Evolutionary conservation across 2,329 filamentous ascomycete genomes (phyloP).

Genomic region (Didymella sp.): DNA sequence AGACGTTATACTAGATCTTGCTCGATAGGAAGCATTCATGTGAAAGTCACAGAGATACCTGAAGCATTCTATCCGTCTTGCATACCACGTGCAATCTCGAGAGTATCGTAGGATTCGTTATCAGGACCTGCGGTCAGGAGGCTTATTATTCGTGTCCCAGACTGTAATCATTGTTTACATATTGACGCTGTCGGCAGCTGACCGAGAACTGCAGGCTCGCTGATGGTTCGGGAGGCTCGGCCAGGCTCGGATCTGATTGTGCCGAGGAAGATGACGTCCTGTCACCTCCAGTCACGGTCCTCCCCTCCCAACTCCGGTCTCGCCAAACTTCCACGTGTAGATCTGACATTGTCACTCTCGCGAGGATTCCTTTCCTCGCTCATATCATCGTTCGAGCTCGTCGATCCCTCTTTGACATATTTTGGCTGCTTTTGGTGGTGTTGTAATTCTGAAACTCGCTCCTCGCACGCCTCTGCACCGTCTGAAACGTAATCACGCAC

Average conservation of each 20-base stretch:
- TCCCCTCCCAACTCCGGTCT: slow-evolving; percentile 9
- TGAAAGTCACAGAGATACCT: neutral
- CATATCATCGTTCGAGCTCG: neutral
- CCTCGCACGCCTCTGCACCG: slow-evolving; percentile 8
- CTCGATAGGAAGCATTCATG: neutral
- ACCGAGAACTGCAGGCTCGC: neutral
- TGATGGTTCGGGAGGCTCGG: slow-evolving; percentile 19
- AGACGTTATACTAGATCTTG: neutral
- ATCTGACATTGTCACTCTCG: neutral
- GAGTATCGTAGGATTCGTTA: too few relatives aligned
- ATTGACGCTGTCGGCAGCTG: neutral
- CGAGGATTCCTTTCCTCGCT: neutral
- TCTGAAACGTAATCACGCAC: slow-evolving; percentile 10
- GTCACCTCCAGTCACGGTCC: slow-evolving; percentile 7
- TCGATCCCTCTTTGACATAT: neutral
- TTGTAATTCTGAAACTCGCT: slow-evolving; percentile 7
- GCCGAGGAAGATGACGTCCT: slow-evolving; percentile 18
- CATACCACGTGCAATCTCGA: too few relatives aligned
- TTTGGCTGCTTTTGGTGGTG: slow-evolving; percentile 8
- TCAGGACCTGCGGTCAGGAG: too few relatives aligned
- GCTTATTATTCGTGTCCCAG: too few relatives aligned
- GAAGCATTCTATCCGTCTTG: too few relatives aligned
- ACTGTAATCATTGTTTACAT: neutral
- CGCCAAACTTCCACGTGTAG: neutral
- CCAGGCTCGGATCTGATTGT: slow-evolving; percentile 8